phyloP scores from a whole-genome alignment of 768 basidiomycete genomes.

The Psilocybe cyanescens region DNA sequence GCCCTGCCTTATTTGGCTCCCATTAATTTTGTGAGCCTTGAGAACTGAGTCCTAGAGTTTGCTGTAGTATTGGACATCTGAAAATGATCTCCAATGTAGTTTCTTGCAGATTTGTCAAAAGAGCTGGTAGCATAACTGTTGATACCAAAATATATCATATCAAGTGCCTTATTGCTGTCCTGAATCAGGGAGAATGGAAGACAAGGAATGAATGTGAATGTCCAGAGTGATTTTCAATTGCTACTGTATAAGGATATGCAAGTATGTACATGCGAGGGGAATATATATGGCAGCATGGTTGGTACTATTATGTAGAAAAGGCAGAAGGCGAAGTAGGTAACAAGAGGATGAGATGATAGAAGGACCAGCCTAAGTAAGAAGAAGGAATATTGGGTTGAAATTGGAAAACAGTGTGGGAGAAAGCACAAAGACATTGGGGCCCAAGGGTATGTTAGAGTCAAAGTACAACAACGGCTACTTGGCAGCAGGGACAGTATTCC shows the following conservation, averaged over 20 bases:
- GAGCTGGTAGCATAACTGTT: no score
- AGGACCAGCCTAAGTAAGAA: slow-evolving; percentile 6
- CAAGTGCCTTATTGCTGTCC: no score
- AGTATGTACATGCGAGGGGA: slow-evolving; percentile 10
- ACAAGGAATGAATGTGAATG: neutral
- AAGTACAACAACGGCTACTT: slow-evolving; percentile 25
- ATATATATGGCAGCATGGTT: slow-evolving; percentile 13
- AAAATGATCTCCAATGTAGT: no score
- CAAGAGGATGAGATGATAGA: neutral
- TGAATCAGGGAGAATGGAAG: no score
- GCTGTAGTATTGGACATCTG: no score
- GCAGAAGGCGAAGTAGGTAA: neutral
- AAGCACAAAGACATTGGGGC: neutral
- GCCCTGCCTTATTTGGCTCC: no score
- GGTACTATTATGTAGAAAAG: neutral
- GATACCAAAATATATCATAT: no score
- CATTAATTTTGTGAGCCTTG: no score
- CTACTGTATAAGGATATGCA: slow-evolving; percentile 11
- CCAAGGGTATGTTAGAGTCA: slow-evolving; percentile 9
- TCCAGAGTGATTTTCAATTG: slow-evolving; percentile 8
- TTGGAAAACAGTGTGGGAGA: neutral
- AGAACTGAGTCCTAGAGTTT: no score
- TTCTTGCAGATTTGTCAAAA: no score
- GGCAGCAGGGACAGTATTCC: slow-evolving; percentile 17
- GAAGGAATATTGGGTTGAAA: neutral